Percentiles rank a stretch among this genome's conserved stretches.
phyloP scores from a whole-genome alignment of 139 green algal species.

The Spirogloea muscicola region DNA sequence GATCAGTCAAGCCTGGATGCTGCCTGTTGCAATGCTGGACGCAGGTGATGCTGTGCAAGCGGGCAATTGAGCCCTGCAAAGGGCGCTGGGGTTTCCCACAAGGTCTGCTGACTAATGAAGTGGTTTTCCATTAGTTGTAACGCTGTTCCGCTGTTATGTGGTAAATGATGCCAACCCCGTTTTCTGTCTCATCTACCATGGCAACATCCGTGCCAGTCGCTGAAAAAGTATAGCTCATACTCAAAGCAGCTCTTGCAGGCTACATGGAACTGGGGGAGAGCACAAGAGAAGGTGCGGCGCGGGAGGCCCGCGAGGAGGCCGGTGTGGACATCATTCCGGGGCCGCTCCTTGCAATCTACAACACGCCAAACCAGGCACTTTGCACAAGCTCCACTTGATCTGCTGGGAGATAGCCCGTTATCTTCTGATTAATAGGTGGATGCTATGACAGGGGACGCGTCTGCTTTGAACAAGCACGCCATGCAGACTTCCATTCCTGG shows the following conservation, averaged over 20 bases:
- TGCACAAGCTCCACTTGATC: background rate
- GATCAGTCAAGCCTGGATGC: too few relatives aligned
- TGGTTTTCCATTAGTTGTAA: too few relatives aligned
- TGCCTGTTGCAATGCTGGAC: too few relatives aligned
- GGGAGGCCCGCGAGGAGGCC: slow-evolving; percentile 73
- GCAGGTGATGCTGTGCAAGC: slow-evolving; percentile 73
- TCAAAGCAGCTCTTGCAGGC: slow-evolving; percentile 64
- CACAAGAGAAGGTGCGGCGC: slow-evolving; percentile 58
- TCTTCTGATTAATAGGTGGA: too few relatives aligned
- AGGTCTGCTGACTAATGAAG: slow-evolving; percentile 1
- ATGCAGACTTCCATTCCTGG: too few relatives aligned
- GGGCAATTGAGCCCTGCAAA: slow-evolving; percentile 80
- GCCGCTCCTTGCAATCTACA: slow-evolving; percentile 31
- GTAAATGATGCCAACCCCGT: background rate
- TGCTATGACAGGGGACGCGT: too few relatives aligned
- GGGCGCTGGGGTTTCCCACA: slow-evolving; percentile 68
- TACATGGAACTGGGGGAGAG: slow-evolving; percentile 76
- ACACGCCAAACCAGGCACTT: slow-evolving; percentile 23
- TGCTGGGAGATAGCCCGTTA: slow-evolving; percentile 1
- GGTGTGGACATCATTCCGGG: slow-evolving; percentile 37
- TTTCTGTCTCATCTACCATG: background rate
- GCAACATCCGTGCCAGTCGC: background rate
- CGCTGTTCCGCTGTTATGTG: background rate
- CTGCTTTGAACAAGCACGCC: too few relatives aligned
- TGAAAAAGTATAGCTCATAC: background rate